phyloP scores from a whole-genome alignment of 23 red algal genomes.

The Agarophyton chilense region DNA sequence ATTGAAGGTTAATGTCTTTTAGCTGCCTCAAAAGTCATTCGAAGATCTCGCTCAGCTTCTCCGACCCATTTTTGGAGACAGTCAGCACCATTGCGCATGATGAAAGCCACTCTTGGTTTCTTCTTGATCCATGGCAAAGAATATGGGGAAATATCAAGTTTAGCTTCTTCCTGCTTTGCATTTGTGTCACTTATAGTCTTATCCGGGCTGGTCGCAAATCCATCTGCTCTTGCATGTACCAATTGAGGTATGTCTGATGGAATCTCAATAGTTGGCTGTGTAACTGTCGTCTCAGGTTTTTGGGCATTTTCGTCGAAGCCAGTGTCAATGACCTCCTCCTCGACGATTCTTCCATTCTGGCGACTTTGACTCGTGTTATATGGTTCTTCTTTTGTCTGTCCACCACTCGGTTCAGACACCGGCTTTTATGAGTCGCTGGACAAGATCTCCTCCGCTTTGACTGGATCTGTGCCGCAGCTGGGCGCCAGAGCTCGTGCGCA shows the following conservation, averaged over 20 bases:
- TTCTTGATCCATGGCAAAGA: background rate
- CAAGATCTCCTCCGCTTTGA: background rate
- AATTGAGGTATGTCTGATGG: background rate
- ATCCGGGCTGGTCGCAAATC: background rate
- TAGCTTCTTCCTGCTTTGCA: background rate
- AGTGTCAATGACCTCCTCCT: background rate
- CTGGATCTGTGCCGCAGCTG: conserved; percentile 59
- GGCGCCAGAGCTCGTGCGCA: too few relatives aligned
- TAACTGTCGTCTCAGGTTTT: too few relatives aligned
- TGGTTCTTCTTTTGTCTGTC: too few relatives aligned
- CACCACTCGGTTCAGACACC: background rate
- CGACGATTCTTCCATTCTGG: conserved; percentile 6
- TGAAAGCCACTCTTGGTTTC: too few relatives aligned
- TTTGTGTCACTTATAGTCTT: background rate
- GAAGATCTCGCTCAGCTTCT: too few relatives aligned
- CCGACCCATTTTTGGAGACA: too few relatives aligned
- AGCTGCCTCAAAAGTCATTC: too few relatives aligned
- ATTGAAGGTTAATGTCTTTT: too few relatives aligned
- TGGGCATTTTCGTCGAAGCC: background rate
- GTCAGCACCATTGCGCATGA: too few relatives aligned
- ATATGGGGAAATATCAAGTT: background rate
- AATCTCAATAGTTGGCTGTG: background rate
- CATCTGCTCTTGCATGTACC: background rate
- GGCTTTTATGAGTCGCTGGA: background rate
- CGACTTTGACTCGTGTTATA: background rate